These are phyloP conservation scores for Lecanicillium sp. DNA, from an alignment of 2,329 filamentous ascomycete species.

Conservation along the genomic window DNA sequence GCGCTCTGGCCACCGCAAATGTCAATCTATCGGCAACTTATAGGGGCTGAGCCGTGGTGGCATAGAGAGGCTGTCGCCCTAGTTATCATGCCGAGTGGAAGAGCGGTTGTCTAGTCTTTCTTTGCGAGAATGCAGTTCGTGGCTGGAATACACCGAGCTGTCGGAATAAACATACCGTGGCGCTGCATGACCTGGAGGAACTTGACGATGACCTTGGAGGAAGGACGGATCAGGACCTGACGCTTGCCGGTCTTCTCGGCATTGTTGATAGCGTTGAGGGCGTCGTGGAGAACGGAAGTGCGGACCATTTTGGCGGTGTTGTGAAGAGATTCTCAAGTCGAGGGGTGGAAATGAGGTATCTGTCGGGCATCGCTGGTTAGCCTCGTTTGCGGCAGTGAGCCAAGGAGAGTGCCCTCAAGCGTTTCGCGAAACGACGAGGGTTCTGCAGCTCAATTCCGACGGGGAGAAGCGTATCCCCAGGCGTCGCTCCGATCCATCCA, in stretches of 20 bases:
- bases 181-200: conserved; percentile 99
- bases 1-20: conserved; percentile 6
- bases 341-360: conserved; percentile 56
- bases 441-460: conserved; percentile 63
- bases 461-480: conserved; percentile 55
- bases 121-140: no score
- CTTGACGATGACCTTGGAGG: conserved; percentile 99
- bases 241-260: conserved; percentile 99
- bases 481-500: conserved; percentile 15
- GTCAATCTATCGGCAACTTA: conserved; percentile 98
- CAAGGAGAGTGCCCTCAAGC: conserved; percentile 61
- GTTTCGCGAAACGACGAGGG: conserved; percentile 43
- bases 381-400: conserved; percentile 49
- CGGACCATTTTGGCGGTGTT: conserved; percentile 87
- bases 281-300: conserved; percentile 99
- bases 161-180: conserved; percentile 69
- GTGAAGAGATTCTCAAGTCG: conserved; percentile 74
- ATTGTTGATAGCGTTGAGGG: conserved; percentile 99
- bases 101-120: not conserved
- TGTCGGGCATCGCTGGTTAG: conserved; percentile 47
- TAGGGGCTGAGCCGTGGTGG: conserved; percentile 92
- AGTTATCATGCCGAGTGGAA: conserved; percentile 98
- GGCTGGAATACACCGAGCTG: not conserved
- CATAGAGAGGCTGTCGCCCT: conserved; percentile 74
- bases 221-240: conserved; percentile 95